Evolutionary conservation across 2,329 filamentous ascomycete genomes (phyloP).

Genomic region (Neofusicoccum umdonicola): DNA sequence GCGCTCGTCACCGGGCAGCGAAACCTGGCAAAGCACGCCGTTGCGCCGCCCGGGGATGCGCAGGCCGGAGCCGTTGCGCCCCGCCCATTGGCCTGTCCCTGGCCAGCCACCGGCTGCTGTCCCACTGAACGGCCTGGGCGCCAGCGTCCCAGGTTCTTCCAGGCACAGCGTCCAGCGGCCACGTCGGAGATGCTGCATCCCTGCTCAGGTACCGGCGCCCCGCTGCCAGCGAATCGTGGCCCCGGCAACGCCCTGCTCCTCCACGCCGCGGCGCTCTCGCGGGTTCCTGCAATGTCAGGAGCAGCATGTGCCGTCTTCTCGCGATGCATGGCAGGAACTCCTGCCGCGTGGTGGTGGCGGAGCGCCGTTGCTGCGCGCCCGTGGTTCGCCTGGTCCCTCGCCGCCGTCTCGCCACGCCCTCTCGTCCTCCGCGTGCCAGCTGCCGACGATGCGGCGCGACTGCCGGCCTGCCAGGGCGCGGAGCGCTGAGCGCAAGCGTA

Average conservation of each 20-base stretch:
- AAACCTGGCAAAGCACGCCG: background rate
- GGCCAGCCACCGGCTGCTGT: slow-evolving; percentile 4
- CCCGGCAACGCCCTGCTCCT: background rate
- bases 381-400: background rate
- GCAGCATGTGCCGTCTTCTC: slow-evolving; percentile 8
- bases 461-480: background rate
- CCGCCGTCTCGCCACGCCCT: background rate
- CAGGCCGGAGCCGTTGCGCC: slow-evolving; percentile 1
- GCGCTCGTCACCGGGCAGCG: background rate
- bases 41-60: slow-evolving; percentile 7
- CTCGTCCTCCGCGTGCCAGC: background rate
- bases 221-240: slow-evolving; percentile 5
- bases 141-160: slow-evolving; percentile 3
- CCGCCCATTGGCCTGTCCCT: slow-evolving; percentile 2
- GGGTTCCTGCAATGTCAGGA: slow-evolving; percentile 9
- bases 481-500: background rate
- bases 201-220: slow-evolving; percentile 1
- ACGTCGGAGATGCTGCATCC: slow-evolving; percentile 11
- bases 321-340: background rate
- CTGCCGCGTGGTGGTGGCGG: background rate
- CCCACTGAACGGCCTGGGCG: background rate
- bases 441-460: background rate
- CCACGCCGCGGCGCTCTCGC: slow-evolving; percentile 5
- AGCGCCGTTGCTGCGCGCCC: background rate
- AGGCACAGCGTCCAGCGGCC: background rate